Base-by-base conservation (phyloP, 352 stramenopile genomes). In the Phytophthora megakarya region DNA sequence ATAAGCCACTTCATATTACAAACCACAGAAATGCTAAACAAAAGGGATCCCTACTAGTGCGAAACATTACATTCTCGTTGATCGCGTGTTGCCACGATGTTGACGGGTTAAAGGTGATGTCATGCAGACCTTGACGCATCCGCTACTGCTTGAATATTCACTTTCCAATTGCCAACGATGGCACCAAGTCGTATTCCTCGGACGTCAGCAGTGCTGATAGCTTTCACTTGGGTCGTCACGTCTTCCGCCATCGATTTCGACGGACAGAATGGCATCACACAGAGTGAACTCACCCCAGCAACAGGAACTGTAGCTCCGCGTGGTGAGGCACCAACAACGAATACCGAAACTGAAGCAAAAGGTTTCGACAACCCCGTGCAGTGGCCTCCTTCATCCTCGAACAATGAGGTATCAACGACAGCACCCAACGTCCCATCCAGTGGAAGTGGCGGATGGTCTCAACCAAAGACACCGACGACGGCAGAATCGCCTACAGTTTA, bases 181-280 rank as follows among this genome's bases (percentile, higher is more conserved):
- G 38, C 61, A 8, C 28, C 53, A 45, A 59, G 38, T 55, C 53
- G 39, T 39, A 30, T 70, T 44, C 47, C 16, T 12, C 32, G 46
- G n/a, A 13, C 44, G 13, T 54, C 52, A 18, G 30, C 18, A 45
- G 45, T 65, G 38, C 61, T 70, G 21, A 7, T 65, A 8, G 42
- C 53, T 3, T 53, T 46, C 12, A 35, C 37, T 11, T 30, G 65
- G 5, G 46, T 21, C 6, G 53, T 39, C 1, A 55, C 45, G 1
- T 53, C 53, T 37, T 55, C 61, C 1, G 61, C 61, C 30, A 49
- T 70, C 2, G 61, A 70, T 4, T 70, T 65, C 23, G 22, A 38
- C 38, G 52, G 45, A n/a, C 33, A 63, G 32, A 67, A 62, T 42
- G 51, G 53, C 19, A n/a, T 68, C 18, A 58, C 44, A 1, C 61